Conservation (phyloP, 257 asterid species). For the Apocynum venetum region DNA sequence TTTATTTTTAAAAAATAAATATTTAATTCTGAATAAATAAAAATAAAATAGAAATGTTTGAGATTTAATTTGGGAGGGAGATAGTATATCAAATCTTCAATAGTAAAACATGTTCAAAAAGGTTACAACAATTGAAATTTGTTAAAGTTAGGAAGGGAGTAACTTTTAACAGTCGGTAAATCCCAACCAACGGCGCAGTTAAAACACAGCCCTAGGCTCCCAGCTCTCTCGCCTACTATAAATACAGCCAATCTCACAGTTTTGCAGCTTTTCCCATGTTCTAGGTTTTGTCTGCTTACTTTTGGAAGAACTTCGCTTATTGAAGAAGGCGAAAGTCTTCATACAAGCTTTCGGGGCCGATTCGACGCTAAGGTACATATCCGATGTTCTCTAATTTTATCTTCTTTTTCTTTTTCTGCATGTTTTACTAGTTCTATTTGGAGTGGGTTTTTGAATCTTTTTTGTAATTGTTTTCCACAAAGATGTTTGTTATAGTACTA, state of each 20-base stretch:
- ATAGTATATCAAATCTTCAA: no score
- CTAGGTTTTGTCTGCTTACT: neutral
- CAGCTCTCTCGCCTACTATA: neutral
- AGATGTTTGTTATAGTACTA: no score
- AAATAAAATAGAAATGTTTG: no score
- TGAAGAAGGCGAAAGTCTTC: conserved; percentile 14
- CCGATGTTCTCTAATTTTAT: neutral
- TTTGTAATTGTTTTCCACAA: neutral
- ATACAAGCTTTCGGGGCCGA: neutral
- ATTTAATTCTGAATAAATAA: no score
- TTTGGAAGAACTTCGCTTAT: conserved; percentile 2
- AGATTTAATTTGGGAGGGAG: no score
- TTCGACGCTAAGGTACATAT: conserved; percentile 3
- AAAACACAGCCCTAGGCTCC: no score
- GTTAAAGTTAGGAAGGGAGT: no score
- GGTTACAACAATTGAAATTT: no score
- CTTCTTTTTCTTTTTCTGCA: neutral
- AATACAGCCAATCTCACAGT: neutral
- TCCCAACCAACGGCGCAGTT: no score
- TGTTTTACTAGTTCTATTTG: neutral
- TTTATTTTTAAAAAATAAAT: no score
- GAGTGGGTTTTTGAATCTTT: neutral
- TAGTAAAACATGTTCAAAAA: no score
- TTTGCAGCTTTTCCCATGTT: neutral
- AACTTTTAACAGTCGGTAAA: no score